These are phyloP conservation scores for Clarireedia hainanense DNA, from an alignment of 2,329 filamentous ascomycete species.

Conservation along the genomic window DNA sequence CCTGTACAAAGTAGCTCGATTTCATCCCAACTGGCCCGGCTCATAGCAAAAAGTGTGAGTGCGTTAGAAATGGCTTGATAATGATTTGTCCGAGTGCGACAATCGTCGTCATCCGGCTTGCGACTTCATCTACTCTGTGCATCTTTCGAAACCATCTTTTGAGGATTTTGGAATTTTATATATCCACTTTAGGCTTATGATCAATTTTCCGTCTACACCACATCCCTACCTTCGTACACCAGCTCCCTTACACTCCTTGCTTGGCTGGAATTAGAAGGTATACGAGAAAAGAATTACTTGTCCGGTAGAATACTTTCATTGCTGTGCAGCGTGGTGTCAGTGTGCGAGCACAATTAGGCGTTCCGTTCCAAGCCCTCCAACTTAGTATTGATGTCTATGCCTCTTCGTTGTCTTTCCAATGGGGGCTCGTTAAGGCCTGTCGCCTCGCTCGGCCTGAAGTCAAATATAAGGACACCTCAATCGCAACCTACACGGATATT, in stretches of 20 bases:
- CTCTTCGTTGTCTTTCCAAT: conserved; percentile 21
- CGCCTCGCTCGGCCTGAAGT: conserved; percentile 21
- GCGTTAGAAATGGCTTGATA: background rate
- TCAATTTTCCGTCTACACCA: background rate
- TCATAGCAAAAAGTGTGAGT: background rate
- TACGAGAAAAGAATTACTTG: background rate
- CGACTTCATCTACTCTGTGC: background rate
- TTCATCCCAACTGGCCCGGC: background rate
- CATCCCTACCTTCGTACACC: background rate
- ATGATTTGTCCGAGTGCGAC: background rate
- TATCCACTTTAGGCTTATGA: conserved; percentile 1
- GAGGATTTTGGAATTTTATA: background rate
- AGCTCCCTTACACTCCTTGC: background rate
- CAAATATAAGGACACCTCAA: conserved; percentile 28
- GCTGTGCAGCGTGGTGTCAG: background rate
- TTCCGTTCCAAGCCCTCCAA: background rate
- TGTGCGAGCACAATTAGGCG: background rate
- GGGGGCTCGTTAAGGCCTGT: conserved; percentile 25
- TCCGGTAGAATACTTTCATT: background rate
- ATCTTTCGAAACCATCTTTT: background rate
- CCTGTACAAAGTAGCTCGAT: background rate
- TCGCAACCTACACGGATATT: conserved; percentile 23
- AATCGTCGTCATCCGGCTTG: background rate
- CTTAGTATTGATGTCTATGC: conserved; percentile 19
- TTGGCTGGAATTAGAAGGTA: conserved; percentile 10